These are phyloP conservation scores for Puccinia triticina DNA, from an alignment of 1,284 basidiomycete genomes.

Conservation along the genomic window DNA sequence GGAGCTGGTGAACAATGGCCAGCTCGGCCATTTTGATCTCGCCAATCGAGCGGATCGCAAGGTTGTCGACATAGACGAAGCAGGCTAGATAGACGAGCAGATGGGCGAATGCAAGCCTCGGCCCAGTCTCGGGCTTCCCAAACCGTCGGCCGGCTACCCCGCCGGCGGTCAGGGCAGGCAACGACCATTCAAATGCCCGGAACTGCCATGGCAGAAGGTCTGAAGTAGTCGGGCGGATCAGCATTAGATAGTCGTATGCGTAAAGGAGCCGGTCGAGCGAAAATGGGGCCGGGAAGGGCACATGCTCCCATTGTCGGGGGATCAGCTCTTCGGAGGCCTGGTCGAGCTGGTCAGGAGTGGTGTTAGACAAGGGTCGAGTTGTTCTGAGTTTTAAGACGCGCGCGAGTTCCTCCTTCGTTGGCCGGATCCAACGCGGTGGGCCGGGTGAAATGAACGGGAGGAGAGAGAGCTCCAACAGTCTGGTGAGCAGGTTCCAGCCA, in stretches of 20 bases:
- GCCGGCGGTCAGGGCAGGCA: neutral
- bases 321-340: conserved; percentile 16
- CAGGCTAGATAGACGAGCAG: neutral
- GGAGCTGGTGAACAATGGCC: neutral
- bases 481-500: neutral
- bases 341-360: neutral
- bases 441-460: neutral
- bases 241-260: conserved; percentile 14
- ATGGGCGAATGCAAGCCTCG: neutral
- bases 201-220: conserved; percentile 25
- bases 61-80: neutral
- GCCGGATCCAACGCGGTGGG: conserved; percentile 15
- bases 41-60: neutral
- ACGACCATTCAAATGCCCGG: conserved; percentile 26
- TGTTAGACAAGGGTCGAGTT: neutral
- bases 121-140: conserved; percentile 9
- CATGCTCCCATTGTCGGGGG: conserved; percentile 1
- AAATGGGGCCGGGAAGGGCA: neutral
- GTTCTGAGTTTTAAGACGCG: neutral
- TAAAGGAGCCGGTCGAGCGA: neutral
- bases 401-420: neutral
- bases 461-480: neutral
- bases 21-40: neutral
- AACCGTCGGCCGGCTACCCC: neutral
- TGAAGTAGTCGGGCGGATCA: conserved; percentile 14